These are phyloP conservation scores for Cyberlindnera euphorbiae DNA, from an alignment of 805 yeast species.

Conservation along the genomic window DNA sequence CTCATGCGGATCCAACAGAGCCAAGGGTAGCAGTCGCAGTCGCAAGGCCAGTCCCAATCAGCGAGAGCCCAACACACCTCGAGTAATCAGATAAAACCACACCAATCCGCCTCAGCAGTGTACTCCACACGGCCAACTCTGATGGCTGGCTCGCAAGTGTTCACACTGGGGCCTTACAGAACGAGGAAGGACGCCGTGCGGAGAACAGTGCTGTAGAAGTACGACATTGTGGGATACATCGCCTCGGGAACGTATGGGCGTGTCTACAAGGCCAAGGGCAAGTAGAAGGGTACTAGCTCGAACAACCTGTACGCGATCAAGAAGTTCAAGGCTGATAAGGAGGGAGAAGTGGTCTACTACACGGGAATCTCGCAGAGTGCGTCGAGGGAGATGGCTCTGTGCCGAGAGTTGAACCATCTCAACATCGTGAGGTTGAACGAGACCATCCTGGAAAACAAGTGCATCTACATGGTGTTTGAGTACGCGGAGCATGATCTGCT, in stretches of 20 bases:
- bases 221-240: conserved; percentile 87
- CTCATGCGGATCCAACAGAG: conserved; percentile 18
- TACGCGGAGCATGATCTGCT: conserved; percentile 93
- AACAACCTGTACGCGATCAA: conserved; percentile 63
- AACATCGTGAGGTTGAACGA: conserved; percentile 80
- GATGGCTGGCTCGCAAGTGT: conserved; percentile 51
- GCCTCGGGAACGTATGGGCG: conserved; percentile 98
- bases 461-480: conserved; percentile 92
- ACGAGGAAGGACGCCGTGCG: conserved; percentile 60
- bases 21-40: conserved; percentile 4
- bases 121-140: conserved; percentile 34
- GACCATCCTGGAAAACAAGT: conserved; percentile 79
- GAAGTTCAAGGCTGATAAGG: conserved; percentile 91
- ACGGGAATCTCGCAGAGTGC: conserved; percentile 97
- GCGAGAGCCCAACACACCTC: background rate
- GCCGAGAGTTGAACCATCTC: conserved; percentile 77
- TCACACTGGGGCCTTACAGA: conserved; percentile 56
- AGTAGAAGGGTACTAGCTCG: conserved; percentile 8
- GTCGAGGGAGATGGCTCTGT: conserved; percentile 91
- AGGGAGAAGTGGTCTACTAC: conserved; percentile 82
- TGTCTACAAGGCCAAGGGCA: conserved; percentile 79
- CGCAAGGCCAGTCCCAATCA: no score
- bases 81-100: no score
- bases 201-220: conserved; percentile 73
- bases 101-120: no score